Evolutionary conservation across 176 grass and related monocot genomes (phyloP), one percentile per base, ranked within the genome.

Genomic region (Otatea glauca): DNA sequence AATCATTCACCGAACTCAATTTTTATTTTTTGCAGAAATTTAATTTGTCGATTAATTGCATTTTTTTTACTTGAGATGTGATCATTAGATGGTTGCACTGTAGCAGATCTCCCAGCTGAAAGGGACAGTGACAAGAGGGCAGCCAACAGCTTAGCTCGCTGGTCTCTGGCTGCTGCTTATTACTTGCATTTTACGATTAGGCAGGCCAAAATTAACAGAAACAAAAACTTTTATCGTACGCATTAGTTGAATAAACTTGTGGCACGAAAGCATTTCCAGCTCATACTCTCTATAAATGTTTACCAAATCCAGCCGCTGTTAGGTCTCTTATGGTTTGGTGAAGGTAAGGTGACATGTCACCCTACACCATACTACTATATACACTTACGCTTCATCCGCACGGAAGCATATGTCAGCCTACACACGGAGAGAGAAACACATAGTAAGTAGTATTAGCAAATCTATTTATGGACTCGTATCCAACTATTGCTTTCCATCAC

Each of bases 161-260:
- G 43, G 10, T 21, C 70, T 16, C 44, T 21, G 9, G 10, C 39
- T 1, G 5, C 39, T 42, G 7, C 39, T 20, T 43, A 4, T 88
- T 63, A 47, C 86, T 83, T 83, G 65, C 74, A 37, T 72, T 35
- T 54, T 20, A 88, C 80, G 86, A 4, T 78, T 71, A 55, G 18
- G 15, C 43, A 12, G 35, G 24, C 58, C 32, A 20, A 29, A 27
- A 24, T 47, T 32, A 45, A 50, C 27, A 24, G 0, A 65, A 65
- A 7, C 21, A 43, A 8, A 35, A 24, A 7, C 6, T 39, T 37
- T 59, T 39, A 5, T 48, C 25, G 6, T 66, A 45, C 38, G 14
- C 38, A n/a, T 76, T 9, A n/a, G 24, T 10, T 18, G 49, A 14
- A 35, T 65, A 17, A 74, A 82, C 86, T 59, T 70, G 79, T 82